A percentile compares a stretch with the other conserved stretches of the same genome.
Conservation (phyloP, 305 asterid genomes). For the Fraxinus albicans region DNA sequence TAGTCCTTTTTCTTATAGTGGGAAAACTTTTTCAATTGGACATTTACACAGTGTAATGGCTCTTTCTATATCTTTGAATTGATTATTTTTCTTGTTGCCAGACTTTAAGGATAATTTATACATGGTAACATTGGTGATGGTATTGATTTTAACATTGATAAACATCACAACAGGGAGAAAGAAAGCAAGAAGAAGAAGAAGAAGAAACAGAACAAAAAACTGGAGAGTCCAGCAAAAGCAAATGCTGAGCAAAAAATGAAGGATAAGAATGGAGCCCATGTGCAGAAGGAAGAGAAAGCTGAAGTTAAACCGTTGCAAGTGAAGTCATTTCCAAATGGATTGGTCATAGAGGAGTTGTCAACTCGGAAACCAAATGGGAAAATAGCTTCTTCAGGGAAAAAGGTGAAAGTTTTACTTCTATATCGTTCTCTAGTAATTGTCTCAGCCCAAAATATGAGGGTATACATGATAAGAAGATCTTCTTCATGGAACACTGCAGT, state of each 20-base stretch:
- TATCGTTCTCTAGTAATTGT: not conserved
- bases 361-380: conserved; percentile 87
- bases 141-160: conserved; percentile 15
- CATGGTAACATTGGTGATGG: not conserved
- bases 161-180: conserved; percentile 44
- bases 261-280: conserved; percentile 28
- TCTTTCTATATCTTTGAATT: not conserved
- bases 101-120: conserved; percentile 4
- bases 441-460: not conserved
- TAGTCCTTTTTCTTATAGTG: not conserved
- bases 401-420: conserved; percentile 41
- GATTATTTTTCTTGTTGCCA: not conserved
- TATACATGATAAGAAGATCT: not conserved
- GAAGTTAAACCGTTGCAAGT: conserved; percentile 53
- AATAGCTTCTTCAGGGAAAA: conserved; percentile 73
- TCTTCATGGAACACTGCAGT: too few species aligned
- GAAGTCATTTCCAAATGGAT: conserved; percentile 76
- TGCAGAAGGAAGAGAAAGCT: conserved; percentile 42
- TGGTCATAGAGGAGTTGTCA: conserved; percentile 70
- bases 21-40: not conserved
- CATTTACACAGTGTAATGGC: not conserved
- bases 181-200: conserved; percentile 47
- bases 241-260: conserved; percentile 34
- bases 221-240: conserved; percentile 38
- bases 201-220: conserved; percentile 46